These are phyloP conservation scores for Spathaspora sp. DNA, from an alignment of 805 yeast species.

Conservation along the genomic window DNA sequence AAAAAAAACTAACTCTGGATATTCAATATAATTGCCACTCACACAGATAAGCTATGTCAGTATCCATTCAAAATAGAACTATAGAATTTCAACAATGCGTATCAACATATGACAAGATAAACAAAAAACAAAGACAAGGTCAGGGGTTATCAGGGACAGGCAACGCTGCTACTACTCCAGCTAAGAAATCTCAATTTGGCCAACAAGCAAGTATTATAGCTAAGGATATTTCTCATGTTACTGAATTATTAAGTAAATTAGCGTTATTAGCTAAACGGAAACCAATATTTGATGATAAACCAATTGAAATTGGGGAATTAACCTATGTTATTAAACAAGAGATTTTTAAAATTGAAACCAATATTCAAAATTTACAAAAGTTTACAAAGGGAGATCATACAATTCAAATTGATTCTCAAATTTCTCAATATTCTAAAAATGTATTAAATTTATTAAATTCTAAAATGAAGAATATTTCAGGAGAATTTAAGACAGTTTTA, in stretches of 20 bases:
- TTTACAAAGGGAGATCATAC: constrained; percentile 44
- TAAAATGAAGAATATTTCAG: constrained; percentile 86
- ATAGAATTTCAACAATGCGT: constrained; percentile 92
- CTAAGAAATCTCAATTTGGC: constrained; percentile 34
- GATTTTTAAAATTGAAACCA: constrained; percentile 74
- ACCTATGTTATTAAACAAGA: constrained; percentile 87
- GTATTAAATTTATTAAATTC: constrained; percentile 85
- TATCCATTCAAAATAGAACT: constrained; percentile 72
- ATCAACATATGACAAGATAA: constrained; percentile 61
- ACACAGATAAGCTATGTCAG: constrained; percentile 10
- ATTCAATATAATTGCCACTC: neutral
- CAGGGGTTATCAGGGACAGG: constrained; percentile 14
- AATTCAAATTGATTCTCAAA: constrained; percentile 52
- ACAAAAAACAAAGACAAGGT: constrained; percentile 36
- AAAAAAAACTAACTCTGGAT: no score
- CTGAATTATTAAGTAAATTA: constrained; percentile 72
- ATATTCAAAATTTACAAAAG: constrained; percentile 57
- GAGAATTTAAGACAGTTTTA: constrained; percentile 85
- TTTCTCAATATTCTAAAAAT: constrained; percentile 72
- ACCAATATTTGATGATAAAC: constrained; percentile 90
- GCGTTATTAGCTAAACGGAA: constrained; percentile 85
- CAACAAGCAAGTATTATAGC: constrained; percentile 81
- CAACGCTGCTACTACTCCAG: constrained; percentile 9
- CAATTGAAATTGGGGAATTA: constrained; percentile 88
- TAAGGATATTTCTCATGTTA: constrained; percentile 81